Percentiles rank a stretch among this genome's conserved stretches.
Evolutionary conservation across 139 green algal species (phyloP).

Genomic region (Nannochloris sp.): DNA sequence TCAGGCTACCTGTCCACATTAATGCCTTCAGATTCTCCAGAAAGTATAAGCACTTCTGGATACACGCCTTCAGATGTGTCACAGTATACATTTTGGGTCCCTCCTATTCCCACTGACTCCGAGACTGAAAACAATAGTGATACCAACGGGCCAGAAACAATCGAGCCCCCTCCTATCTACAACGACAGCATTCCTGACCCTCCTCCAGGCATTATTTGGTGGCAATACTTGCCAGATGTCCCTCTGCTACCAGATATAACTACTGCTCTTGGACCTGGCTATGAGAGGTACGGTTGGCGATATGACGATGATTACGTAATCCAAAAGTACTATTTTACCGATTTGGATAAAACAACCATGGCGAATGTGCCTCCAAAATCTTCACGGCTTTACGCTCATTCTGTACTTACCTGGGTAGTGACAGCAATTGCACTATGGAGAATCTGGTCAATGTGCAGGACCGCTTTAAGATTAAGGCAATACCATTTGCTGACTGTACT

Average conservation of each 20-base stretch:
- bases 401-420: neutral
- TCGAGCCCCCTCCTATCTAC: constrained; percentile 23
- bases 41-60: neutral
- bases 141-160: neutral
- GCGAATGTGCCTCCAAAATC: neutral
- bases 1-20: neutral
- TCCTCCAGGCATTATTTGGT: constrained; percentile 39
- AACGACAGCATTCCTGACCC: constrained; percentile 19
- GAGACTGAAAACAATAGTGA: neutral
- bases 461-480: neutral
- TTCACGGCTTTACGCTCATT: neutral
- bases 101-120: neutral
- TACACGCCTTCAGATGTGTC: neutral
- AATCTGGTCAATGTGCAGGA: neutral
- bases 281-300: neutral
- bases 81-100: neutral
- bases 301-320: constrained; percentile 2
- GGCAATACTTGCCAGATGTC: constrained; percentile 19
- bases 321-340: constrained; percentile 1
- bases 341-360: constrained; percentile 8
- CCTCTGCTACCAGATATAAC: neutral
- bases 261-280: neutral
- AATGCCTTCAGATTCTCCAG: neutral
- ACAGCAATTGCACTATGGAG: neutral
- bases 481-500: neutral